Evolutionary conservation across 2,329 filamentous ascomycete species (phyloP).

Genomic region (Achaetomium macrosporum): DNA sequence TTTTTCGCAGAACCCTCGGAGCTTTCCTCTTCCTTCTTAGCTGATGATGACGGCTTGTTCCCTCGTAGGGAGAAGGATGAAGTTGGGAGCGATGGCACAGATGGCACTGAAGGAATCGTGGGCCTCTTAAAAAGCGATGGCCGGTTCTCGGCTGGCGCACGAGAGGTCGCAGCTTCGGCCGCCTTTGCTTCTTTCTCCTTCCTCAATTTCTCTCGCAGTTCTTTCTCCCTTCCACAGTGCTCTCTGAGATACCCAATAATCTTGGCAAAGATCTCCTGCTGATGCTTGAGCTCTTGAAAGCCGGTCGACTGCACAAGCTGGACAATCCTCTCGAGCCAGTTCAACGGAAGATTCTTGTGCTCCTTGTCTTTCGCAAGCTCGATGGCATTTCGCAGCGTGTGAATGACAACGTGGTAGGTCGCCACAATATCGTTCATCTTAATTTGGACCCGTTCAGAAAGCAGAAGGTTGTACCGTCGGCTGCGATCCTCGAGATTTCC

Average conservation of each 20-base stretch:
- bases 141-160: neutral
- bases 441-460: conserved; percentile 21
- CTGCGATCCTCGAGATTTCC: conserved; percentile 20
- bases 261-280: conserved; percentile 23
- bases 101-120: neutral
- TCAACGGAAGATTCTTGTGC: conserved; percentile 23
- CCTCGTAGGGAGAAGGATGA: neutral
- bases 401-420: conserved; percentile 24
- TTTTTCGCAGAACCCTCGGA: neutral
- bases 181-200: neutral
- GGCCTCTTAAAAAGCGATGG: conserved; percentile 6
- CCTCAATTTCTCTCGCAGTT: neutral
- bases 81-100: conserved; percentile 2
- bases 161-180: neutral
- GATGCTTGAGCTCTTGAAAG: conserved; percentile 21
- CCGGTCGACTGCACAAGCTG: conserved; percentile 16
- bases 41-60: neutral
- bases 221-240: conserved; percentile 10
- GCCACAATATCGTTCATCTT: conserved; percentile 25
- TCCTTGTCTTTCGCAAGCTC: conserved; percentile 24
- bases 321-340: conserved; percentile 26
- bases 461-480: conserved; percentile 22
- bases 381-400: conserved; percentile 24
- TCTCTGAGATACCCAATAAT: conserved; percentile 25
- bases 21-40: neutral